Conservation (phyloP, 1,284 basidiomycete genomes). For the Prillingera fragicola region DNA sequence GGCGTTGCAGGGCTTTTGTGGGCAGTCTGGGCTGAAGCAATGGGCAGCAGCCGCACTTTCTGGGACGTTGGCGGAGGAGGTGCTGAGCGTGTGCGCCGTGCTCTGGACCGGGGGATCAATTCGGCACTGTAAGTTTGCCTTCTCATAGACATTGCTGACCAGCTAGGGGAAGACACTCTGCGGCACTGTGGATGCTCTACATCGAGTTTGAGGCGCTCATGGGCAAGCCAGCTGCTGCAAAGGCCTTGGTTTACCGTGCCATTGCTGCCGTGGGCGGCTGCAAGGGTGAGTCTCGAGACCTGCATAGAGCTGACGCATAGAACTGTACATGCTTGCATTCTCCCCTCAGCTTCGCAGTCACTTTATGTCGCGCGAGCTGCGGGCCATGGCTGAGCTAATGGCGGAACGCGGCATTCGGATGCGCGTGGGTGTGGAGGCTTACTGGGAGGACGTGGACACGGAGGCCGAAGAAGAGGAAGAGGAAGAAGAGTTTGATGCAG, state of each 20-base stretch:
- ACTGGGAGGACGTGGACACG: slow-evolving; percentile 39
- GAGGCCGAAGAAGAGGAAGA: slow-evolving; percentile 40
- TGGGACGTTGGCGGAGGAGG: slow-evolving; percentile 38
- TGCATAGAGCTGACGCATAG: slow-evolving; percentile 49
- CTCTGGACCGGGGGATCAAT: slow-evolving; percentile 38
- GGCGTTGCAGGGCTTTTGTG: slow-evolving; percentile 36
- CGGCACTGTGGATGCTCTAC: slow-evolving; percentile 65
- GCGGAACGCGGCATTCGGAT: slow-evolving; percentile 72
- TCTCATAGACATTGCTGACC: not conserved
- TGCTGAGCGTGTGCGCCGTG: slow-evolving; percentile 38
- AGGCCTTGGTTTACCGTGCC: slow-evolving; percentile 71
- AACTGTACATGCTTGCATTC: slow-evolving; percentile 80
- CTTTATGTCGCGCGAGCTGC: slow-evolving; percentile 65
- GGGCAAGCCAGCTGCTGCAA: slow-evolving; percentile 60
- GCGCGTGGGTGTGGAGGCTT: slow-evolving; percentile 61
- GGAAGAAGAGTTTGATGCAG: slow-evolving; percentile 44
- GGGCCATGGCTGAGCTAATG: slow-evolving; percentile 68
- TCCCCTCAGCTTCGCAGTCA: slow-evolving; percentile 58
- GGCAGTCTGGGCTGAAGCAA: slow-evolving; percentile 44
- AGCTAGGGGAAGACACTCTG: slow-evolving; percentile 26
- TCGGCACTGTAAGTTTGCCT: slow-evolving; percentile 23
- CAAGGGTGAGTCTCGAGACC: slow-evolving; percentile 33
- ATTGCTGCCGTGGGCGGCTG: slow-evolving; percentile 55
- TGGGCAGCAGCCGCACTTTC: slow-evolving; percentile 28
- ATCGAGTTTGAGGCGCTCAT: slow-evolving; percentile 75